A percentile compares a stretch with the other conserved stretches of the same genome.
Conservation (phyloP, 2,329 filamentous ascomycete species). For the Fusarium sp. region DNA sequence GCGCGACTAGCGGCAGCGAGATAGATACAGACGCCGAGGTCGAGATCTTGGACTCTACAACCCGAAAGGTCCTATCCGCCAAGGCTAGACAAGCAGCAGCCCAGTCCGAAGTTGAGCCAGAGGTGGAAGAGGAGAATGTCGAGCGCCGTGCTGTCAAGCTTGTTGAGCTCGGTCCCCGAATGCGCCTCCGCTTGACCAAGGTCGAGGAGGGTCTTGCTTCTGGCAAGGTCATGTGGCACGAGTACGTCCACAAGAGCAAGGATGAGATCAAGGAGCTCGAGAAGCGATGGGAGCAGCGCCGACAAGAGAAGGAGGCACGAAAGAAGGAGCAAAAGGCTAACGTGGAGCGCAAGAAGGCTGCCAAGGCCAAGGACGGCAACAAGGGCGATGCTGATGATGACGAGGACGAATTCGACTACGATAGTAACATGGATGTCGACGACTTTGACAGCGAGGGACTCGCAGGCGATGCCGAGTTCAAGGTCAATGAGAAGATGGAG, state of each 20-base stretch:
- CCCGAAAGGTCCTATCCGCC: constrained; percentile 72
- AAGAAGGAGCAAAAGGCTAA: constrained; percentile 89
- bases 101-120: constrained; percentile 57
- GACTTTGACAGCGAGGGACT: constrained; percentile 65
- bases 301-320: constrained; percentile 84
- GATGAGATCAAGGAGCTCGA: constrained; percentile 84
- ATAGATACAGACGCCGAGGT: constrained; percentile 95
- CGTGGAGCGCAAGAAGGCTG: constrained; percentile 82
- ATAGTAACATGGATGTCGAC: constrained; percentile 60
- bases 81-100: constrained; percentile 59
- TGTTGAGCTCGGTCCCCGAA: constrained; percentile 89
- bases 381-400: constrained; percentile 51
- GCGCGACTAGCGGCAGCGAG: constrained; percentile 84
- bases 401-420: constrained; percentile 59
- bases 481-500: constrained; percentile 63
- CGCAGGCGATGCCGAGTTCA: constrained; percentile 63
- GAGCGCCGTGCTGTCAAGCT: constrained; percentile 92
- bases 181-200: constrained; percentile 91
- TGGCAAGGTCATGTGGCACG: constrained; percentile 97
- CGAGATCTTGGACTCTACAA: constrained; percentile 77
- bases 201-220: constrained; percentile 93
- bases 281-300: constrained; percentile 81
- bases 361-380: constrained; percentile 57
- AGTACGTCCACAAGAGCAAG: constrained; percentile 87
- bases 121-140: constrained; percentile 67